These are phyloP conservation scores for Wallacemonas sp. DNA, from an alignment of 208 protist genomes.

Conservation along the genomic window DNA sequence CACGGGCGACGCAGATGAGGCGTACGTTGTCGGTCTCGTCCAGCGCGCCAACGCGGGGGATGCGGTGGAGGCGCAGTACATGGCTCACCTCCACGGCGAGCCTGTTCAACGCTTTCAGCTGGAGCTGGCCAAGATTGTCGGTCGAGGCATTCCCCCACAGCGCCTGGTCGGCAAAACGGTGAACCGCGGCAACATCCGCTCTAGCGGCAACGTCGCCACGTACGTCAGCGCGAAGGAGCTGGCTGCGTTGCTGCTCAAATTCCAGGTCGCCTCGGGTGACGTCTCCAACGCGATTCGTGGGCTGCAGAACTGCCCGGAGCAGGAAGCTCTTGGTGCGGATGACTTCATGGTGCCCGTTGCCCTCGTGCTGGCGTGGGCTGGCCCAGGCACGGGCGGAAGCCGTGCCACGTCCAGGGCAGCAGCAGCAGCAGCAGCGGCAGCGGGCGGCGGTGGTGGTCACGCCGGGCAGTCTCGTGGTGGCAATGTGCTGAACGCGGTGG, in stretches of 20 bases:
- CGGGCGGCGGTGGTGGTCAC: too few relatives aligned
- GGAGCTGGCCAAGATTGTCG: slow-evolving; percentile 62
- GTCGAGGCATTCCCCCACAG: slow-evolving; percentile 59
- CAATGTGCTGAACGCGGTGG: slow-evolving; percentile 9
- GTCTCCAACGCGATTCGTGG: slow-evolving; percentile 68
- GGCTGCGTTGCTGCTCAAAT: slow-evolving; percentile 47
- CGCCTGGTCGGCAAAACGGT: slow-evolving; percentile 51
- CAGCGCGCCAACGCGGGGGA: slow-evolving; percentile 42
- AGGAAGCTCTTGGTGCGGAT: slow-evolving; percentile 46
- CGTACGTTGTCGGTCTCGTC: slow-evolving; percentile 71
- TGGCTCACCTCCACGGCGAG: slow-evolving; percentile 48
- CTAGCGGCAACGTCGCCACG: slow-evolving; percentile 64
- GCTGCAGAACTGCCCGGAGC: slow-evolving; percentile 68
- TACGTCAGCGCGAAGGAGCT: slow-evolving; percentile 67
- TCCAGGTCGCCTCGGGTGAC: slow-evolving; percentile 62
- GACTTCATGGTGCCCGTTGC: slow-evolving; percentile 78
- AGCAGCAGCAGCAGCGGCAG: slow-evolving; percentile 15
- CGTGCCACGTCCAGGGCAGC: slow-evolving; percentile 4
- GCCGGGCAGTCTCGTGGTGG: too few relatives aligned
- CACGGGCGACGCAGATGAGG: slow-evolving; percentile 47
- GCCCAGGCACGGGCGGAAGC: slow-evolving; percentile 27
- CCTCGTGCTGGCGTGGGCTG: slow-evolving; percentile 70
- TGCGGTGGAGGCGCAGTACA: slow-evolving; percentile 19
- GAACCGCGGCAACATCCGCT: slow-evolving; percentile 47
- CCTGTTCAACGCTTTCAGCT: slow-evolving; percentile 55